Base-by-base conservation (phyloP, 176 grass and related monocot species). In the Hyparrhenia diplandra region DNA sequence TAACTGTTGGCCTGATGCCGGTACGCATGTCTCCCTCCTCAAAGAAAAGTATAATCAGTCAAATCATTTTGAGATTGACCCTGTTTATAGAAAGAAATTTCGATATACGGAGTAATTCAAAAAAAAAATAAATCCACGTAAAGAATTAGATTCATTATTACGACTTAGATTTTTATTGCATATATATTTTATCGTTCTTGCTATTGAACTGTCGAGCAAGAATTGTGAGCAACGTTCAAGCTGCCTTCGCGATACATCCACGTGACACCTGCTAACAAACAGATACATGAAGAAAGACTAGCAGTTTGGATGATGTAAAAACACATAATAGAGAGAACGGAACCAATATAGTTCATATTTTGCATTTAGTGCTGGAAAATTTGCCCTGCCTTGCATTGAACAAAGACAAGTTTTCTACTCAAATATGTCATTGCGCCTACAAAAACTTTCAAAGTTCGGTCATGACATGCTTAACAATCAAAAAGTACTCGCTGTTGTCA, bases 391-490 rank as follows among this genome's bases (percentile, higher is more conserved):
- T 23, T 78, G 43, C 23, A 51, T 28, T 65, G 17, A 71, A 30
- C 68, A 61, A 80, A 80, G 49, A 60, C 10, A 72, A 72, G 42
- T 82, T 73, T 62, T 62, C 79, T 68, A 73, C 12, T 54, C 59
- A 82, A 82, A 86, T 60, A 75, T 67, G 31, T 32, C 41, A 47
- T 61, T 43, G 47, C 14, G 39, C 84, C 81, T 61, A 66, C 83
- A 61, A 82, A 82, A 89, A 73, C 69, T 70, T 84, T 55, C 41
- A 2, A 49, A 54, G 63, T 82, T 24, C 12, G 1, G 27, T 78
- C 78, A 72, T 39, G 64, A 43, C 58, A 81, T 64, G 14, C 29
- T 77, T 73, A 85, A 74, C 31, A 80, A 73, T 21, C 8, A 86
- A 81, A 89, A 66, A 24, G 58, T 51, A 28, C 20, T 66, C 24